Conservation (phyloP, 106 monocot genomes). For the Triglochin maritima region DNA sequence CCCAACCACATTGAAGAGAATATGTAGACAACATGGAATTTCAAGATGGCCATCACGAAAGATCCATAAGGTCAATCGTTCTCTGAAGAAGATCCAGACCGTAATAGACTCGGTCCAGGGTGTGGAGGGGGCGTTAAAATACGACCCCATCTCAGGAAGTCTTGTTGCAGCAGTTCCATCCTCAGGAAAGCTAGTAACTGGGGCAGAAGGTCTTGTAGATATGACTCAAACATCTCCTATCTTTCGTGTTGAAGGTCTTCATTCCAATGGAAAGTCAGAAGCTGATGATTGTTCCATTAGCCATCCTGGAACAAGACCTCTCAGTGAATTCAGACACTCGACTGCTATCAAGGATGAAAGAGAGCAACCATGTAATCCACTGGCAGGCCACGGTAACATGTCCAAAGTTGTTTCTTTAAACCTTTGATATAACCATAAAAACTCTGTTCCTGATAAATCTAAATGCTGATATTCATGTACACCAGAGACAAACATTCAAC, state of each 20-base stretch:
- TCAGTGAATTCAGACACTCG: neutral
- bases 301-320: neutral
- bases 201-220: constrained; percentile 6
- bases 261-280: constrained; percentile 26
- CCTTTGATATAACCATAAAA: neutral
- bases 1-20: constrained; percentile 88
- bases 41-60: constrained; percentile 98
- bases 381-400: neutral
- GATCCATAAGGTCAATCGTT: constrained; percentile 93
- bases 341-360: constrained; percentile 2
- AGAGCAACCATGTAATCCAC: neutral
- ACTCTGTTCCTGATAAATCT: neutral
- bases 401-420: neutral
- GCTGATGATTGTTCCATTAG: neutral
- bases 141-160: constrained; percentile 64
- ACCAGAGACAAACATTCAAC: neutral
- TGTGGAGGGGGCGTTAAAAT: constrained; percentile 76
- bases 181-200: constrained; percentile 13
- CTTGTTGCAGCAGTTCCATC: constrained; percentile 51
- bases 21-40: constrained; percentile 89
- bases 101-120: constrained; percentile 92
- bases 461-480: neutral
- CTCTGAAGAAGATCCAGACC: constrained; percentile 70
- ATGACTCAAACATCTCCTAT: constrained; percentile 7
- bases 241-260: neutral